These are phyloP conservation scores for Sonneratia caseolaris DNA, from an alignment of 345 rosid species.

Conservation along the genomic window DNA sequence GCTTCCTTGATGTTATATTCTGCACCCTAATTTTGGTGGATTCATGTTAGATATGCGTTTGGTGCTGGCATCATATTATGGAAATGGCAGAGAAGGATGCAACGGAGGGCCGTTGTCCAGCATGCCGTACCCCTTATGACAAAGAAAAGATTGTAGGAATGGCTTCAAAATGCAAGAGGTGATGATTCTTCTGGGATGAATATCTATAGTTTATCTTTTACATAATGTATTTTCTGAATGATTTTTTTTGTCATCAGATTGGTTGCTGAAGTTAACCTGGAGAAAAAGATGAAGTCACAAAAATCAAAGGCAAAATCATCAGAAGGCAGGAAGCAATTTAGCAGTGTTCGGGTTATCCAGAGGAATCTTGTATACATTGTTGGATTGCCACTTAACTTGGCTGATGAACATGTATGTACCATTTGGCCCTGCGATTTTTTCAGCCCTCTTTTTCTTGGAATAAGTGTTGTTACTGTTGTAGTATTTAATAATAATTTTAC, in stretches of 20 bases:
- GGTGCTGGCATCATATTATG: slow-evolving; percentile 97
- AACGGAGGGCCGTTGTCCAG: slow-evolving; percentile 85
- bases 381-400: slow-evolving; percentile 80
- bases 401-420: slow-evolving; percentile 69
- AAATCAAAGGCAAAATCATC: slow-evolving; percentile 53
- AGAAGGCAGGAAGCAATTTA: slow-evolving; percentile 72
- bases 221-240: background rate
- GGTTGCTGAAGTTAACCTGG: slow-evolving; percentile 54
- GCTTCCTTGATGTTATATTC: background rate
- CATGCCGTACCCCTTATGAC: slow-evolving; percentile 82
- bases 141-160: slow-evolving; percentile 86
- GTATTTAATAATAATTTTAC: background rate
- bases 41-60: slow-evolving; percentile 62
- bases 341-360: slow-evolving; percentile 74
- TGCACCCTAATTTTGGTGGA: background rate
- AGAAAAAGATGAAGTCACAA: slow-evolving; percentile 57
- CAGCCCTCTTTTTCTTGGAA: background rate
- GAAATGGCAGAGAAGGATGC: slow-evolving; percentile 95
- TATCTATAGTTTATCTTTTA: background rate
- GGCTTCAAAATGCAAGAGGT: slow-evolving; percentile 71
- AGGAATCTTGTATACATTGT: slow-evolving; percentile 85
- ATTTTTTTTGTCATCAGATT: slow-evolving; percentile 25
- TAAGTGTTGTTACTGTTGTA: background rate
- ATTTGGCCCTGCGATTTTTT: background rate
- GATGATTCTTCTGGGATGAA: slow-evolving; percentile 4